Conservation (phyloP, 2,329 filamentous ascomycete species). For the Alternaria ethzedia region DNA sequence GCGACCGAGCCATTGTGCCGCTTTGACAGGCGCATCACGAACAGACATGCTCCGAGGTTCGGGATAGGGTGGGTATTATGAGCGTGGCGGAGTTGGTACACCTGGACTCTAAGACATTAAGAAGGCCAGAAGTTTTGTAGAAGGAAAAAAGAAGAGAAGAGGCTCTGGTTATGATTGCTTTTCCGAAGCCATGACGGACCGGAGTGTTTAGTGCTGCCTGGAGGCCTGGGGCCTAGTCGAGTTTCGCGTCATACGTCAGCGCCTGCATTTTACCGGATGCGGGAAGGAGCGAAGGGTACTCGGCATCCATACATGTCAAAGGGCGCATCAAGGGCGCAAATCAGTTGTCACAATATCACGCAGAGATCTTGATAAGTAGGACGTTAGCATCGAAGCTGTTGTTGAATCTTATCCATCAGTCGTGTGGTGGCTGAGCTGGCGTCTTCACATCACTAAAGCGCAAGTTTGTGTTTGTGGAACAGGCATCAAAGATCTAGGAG, state of each 20-base stretch:
- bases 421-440: not conserved
- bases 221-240: slow-evolving; percentile 10
- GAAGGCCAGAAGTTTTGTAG: not conserved
- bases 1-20: slow-evolving; percentile 28
- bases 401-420: not conserved
- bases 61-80: not conserved
- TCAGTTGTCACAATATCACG: not conserved
- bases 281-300: slow-evolving; percentile 4
- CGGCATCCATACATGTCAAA: slow-evolving; percentile 3
- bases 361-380: not conserved
- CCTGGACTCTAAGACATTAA: not conserved
- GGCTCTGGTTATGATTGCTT: not conserved
- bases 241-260: slow-evolving; percentile 16
- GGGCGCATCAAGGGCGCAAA: not conserved
- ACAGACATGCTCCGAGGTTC: slow-evolving; percentile 21
- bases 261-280: slow-evolving; percentile 6
- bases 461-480: not conserved
- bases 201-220: slow-evolving; percentile 12
- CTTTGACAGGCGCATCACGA: slow-evolving; percentile 7
- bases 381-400: not conserved
- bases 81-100: not conserved
- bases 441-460: not conserved
- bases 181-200: slow-evolving; percentile 15
- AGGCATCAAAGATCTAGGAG: slow-evolving; percentile 7
- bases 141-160: not conserved